phyloP scores from a whole-genome alignment of 345 rosid genomes.

The Pistacia atlantica region DNA sequence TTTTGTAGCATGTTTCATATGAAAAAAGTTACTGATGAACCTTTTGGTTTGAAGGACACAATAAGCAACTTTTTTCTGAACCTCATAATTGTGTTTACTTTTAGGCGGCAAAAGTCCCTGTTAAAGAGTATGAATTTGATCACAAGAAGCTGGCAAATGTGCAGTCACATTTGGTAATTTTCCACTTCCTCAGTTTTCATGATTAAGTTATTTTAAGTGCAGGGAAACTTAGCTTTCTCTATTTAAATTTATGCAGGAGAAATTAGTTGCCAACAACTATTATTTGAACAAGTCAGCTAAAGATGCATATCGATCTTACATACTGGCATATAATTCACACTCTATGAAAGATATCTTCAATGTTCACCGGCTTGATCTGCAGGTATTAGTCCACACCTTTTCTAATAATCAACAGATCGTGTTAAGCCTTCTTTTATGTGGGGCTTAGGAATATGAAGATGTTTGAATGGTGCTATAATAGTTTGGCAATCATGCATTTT shows the following conservation, averaged over 20 bases:
- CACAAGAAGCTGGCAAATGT: slow-evolving; percentile 81
- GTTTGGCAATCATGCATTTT: background rate
- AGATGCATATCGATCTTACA: slow-evolving; percentile 94
- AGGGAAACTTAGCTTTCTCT: slow-evolving; percentile 7
- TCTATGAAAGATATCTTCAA: slow-evolving; percentile 91
- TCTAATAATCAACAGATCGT: background rate
- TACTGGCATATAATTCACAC: slow-evolving; percentile 93
- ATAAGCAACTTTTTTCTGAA: background rate
- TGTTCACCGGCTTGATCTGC: slow-evolving; percentile 90
- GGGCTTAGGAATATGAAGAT: background rate
- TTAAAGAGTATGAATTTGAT: slow-evolving; percentile 83
- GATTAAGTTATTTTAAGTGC: slow-evolving; percentile 8
- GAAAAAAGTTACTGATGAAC: too few relatives aligned
- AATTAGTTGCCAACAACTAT: slow-evolving; percentile 68
- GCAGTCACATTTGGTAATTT: slow-evolving; percentile 81
- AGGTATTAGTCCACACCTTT: slow-evolving; percentile 45
- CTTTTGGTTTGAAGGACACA: too few relatives aligned
- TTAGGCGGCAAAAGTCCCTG: slow-evolving; percentile 94
- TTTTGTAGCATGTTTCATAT: background rate
- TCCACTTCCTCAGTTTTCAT: background rate
- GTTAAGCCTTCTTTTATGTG: background rate
- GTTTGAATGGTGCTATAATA: background rate
- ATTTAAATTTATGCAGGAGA: slow-evolving; percentile 64
- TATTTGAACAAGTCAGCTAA: slow-evolving; percentile 83
- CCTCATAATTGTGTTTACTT: background rate